Percentiles rank a stretch among this genome's conserved stretches.
Conservation (phyloP, 805 yeast species). For the Barnettozyma californica region DNA sequence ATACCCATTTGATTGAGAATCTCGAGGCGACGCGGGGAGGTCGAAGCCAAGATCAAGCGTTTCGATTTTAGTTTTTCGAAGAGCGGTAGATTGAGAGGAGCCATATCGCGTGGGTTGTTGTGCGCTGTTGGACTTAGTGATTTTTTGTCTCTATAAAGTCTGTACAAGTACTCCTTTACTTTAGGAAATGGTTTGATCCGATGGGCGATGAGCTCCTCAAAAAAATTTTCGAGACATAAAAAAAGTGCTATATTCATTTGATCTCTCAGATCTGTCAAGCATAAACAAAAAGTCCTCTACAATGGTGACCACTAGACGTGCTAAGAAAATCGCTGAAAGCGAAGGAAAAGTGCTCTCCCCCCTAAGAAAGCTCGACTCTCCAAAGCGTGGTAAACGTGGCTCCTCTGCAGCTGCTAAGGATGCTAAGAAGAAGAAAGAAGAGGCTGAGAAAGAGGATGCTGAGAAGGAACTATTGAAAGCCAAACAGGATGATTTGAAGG, state of each 20-base stretch:
- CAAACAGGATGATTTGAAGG: slow-evolving; percentile 9
- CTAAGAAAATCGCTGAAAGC: slow-evolving; percentile 4
- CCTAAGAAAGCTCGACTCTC: slow-evolving; percentile 5
- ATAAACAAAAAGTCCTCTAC: neutral
- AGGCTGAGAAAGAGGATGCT: neutral
- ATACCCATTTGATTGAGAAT: slow-evolving; percentile 61
- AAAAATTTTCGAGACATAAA: neutral
- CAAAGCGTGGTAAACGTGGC: slow-evolving; percentile 10
- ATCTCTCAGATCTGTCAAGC: neutral
- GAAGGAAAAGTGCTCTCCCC: slow-evolving; percentile 8
- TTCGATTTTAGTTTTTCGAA: slow-evolving; percentile 18
- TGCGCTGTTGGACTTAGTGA: neutral
- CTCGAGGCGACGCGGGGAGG: slow-evolving; percentile 76
- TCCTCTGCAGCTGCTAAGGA: slow-evolving; percentile 1
- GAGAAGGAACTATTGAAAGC: neutral
- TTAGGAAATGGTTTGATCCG: neutral
- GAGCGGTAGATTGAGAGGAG: slow-evolving; percentile 29
- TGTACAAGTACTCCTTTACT: too few relatives aligned
- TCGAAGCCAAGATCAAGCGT: slow-evolving; percentile 65
- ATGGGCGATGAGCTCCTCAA: neutral
- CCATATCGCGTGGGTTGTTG: neutral
- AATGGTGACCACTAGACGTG: slow-evolving; percentile 8
- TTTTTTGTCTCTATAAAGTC: neutral
- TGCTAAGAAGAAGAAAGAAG: neutral
- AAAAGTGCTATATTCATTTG: neutral